Conservation (phyloP, 116 monocot genomes). For the Papilionanthe hybrid region DNA sequence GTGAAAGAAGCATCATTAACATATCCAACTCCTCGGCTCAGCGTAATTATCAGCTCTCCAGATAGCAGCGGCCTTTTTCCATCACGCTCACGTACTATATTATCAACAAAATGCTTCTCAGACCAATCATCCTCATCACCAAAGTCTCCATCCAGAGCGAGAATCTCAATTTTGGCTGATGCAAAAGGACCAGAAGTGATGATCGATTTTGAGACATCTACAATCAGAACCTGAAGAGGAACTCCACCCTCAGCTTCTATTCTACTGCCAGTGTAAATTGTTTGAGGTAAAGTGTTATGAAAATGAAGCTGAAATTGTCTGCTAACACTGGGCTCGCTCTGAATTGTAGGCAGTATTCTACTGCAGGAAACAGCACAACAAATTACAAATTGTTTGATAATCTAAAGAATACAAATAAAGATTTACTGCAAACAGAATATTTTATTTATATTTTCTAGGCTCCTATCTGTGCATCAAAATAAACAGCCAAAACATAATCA, state of each 20-base stretch:
- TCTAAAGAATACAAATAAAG: background rate
- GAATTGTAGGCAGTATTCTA: constrained; percentile 21
- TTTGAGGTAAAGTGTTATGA: constrained; percentile 40
- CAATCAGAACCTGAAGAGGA: constrained; percentile 42
- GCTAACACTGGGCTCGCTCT: constrained; percentile 19
- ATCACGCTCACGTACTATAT: constrained; percentile 35
- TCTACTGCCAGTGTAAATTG: constrained; percentile 63
- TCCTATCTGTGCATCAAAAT: background rate
- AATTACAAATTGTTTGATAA: background rate
- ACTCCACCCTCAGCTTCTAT: constrained; percentile 53
- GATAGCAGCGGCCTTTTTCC: constrained; percentile 47
- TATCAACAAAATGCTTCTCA: constrained; percentile 48
- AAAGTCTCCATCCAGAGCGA: constrained; percentile 72
- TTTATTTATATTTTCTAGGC: background rate
- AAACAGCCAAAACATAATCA: background rate
- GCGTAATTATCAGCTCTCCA: constrained; percentile 24
- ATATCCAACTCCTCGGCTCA: constrained; percentile 14
- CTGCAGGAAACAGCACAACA: background rate
- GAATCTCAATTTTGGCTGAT: constrained; percentile 45
- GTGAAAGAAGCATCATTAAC: constrained; percentile 45
- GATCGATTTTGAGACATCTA: constrained; percentile 27
- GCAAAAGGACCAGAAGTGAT: constrained; percentile 45
- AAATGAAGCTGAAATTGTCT: constrained; percentile 44
- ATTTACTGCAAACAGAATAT: background rate
- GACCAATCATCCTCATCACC: constrained; percentile 47